A percentile compares a stretch with the other conserved stretches of the same genome.
Evolutionary conservation across 148 eudicot genomes (phyloP).

Genomic region (Rheum nobile): DNA sequence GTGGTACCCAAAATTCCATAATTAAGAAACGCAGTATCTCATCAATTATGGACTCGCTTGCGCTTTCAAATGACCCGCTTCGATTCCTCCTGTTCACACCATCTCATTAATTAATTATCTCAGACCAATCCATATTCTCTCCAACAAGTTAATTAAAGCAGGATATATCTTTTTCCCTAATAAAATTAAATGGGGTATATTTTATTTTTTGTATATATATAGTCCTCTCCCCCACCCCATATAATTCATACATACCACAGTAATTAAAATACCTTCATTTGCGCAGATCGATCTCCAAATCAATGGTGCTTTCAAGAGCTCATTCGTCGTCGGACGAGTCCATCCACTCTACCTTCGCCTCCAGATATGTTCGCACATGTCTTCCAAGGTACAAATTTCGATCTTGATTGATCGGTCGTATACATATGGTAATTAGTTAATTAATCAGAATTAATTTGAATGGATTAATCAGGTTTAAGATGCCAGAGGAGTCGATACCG

Average conservation of each 20-base stretch:
- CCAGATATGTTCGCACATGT: conserved; percentile 9
- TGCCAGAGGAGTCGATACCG: conserved; percentile 61
- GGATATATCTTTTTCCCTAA: too few relatives aligned
- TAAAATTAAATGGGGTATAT: too few relatives aligned
- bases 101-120: too few relatives aligned
- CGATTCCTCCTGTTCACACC: too few relatives aligned
- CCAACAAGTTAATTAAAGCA: too few relatives aligned
- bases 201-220: background rate
- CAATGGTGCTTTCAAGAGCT: conserved; percentile 7
- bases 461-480: conserved; percentile 38
- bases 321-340: conserved; percentile 4
- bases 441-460: background rate
- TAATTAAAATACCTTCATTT: background rate
- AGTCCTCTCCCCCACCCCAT: background rate
- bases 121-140: too few relatives aligned
- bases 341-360: conserved; percentile 3
- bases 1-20: background rate
- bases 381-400: background rate
- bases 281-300: background rate
- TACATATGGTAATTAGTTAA: background rate
- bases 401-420: background rate
- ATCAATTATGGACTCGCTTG: too few relatives aligned
- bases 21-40: too few relatives aligned
- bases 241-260: background rate
- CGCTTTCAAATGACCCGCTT: too few relatives aligned